A percentile compares a stretch with the other conserved stretches of the same genome.
These are phyloP conservation scores for Rutidosis leptorrhynchoides DNA, from an alignment of 129 eudicot genomes.

Conservation along the genomic window DNA sequence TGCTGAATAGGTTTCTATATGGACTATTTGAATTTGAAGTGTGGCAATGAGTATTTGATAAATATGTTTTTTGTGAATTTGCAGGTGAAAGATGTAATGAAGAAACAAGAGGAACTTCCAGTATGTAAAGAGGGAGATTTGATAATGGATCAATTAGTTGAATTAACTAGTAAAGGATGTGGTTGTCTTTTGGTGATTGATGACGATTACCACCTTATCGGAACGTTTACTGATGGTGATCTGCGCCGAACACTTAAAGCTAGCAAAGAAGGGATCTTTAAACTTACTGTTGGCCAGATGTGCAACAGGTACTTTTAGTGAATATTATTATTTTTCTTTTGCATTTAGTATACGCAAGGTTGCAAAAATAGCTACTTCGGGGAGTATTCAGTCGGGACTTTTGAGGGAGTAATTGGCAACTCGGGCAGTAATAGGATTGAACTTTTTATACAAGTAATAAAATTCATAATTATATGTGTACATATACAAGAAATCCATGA, in stretches of 20 bases:
- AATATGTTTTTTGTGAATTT: conserved; percentile 23
- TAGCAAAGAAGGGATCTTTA: conserved; percentile 90
- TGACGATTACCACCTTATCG: conserved; percentile 64
- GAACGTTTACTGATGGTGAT: conserved; percentile 97
- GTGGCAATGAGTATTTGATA: neutral
- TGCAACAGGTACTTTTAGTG: conserved; percentile 72
- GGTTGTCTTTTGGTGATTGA: conserved; percentile 91
- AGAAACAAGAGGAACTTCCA: conserved; percentile 83
- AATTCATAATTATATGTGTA: too few species aligned
- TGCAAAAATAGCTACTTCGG: too few species aligned
- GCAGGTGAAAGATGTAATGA: conserved; percentile 97
- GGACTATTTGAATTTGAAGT: neutral
- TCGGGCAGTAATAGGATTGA: too few species aligned
- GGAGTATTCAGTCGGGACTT: too few species aligned
- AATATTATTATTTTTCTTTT: neutral
- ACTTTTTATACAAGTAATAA: too few species aligned
- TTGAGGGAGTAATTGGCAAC: too few species aligned
- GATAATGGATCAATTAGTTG: conserved; percentile 95
- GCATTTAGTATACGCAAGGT: neutral
- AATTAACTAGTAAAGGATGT: conserved; percentile 91
- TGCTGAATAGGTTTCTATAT: neutral
- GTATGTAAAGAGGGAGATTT: conserved; percentile 76
- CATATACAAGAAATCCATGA: too few species aligned
- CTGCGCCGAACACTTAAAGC: conserved; percentile 89
- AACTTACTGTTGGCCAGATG: conserved; percentile 94